These are phyloP conservation scores for Mollisia scopiformis DNA, from an alignment of 2,329 filamentous ascomycete genomes.

Conservation along the genomic window DNA sequence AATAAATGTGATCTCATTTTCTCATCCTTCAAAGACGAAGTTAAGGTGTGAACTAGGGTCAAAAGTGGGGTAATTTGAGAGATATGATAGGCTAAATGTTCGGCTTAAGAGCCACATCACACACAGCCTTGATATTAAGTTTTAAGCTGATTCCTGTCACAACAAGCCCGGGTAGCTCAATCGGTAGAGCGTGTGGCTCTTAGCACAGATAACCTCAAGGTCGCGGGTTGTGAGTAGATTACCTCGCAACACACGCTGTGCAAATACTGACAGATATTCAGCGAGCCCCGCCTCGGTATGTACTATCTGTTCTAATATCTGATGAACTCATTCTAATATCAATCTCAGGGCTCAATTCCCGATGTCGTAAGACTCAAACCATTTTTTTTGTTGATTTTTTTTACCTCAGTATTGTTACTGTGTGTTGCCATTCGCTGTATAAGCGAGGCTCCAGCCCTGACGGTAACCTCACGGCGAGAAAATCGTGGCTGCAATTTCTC, in stretches of 20 bases:
- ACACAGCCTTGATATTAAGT: not conserved
- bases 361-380: not conserved
- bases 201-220: constrained; percentile 15
- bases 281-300: not conserved
- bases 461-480: not conserved
- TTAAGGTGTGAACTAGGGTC: too few relatives aligned
- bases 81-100: too few relatives aligned
- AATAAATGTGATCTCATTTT: too few relatives aligned
- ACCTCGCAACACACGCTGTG: too few relatives aligned
- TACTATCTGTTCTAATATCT: not conserved
- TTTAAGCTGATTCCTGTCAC: not conserved
- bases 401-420: not conserved
- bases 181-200: constrained; percentile 38
- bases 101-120: too few relatives aligned
- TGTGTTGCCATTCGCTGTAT: not conserved
- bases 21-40: too few relatives aligned
- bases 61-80: too few relatives aligned
- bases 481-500: too few relatives aligned
- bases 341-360: not conserved
- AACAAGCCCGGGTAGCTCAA: constrained; percentile 33
- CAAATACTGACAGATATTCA: not conserved
- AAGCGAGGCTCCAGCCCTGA: not conserved
- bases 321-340: not conserved
- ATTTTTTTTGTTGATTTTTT: not conserved
- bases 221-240: not conserved